A percentile compares a stretch with the other conserved stretches of the same genome.
Conservation (phyloP, 116 monocot genomes). For the Papilionanthe hybrid region DNA sequence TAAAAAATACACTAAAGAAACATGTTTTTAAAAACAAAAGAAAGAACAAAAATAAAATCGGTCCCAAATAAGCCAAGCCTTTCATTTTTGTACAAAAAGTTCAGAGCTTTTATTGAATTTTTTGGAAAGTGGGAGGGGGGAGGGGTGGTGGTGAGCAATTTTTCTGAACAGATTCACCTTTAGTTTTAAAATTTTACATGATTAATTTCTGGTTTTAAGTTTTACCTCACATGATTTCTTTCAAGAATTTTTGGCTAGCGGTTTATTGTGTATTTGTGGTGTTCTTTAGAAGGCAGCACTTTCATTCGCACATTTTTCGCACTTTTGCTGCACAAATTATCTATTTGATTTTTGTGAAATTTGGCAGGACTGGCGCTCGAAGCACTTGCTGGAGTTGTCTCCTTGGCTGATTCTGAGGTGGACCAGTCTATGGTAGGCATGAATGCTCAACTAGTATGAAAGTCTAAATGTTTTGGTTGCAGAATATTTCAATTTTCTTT, state of each 20-base stretch:
- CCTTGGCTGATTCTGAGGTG: slow-evolving; percentile 57
- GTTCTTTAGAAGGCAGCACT: not conserved
- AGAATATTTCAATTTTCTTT: not conserved
- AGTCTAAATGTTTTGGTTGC: not conserved
- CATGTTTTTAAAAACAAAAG: no score
- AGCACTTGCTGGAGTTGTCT: slow-evolving; percentile 80
- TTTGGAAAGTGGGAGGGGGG: not conserved
- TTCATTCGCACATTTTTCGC: not conserved
- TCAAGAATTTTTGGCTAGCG: not conserved
- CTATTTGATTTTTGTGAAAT: slow-evolving; percentile 1
- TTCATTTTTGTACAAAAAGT: not conserved
- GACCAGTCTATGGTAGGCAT: slow-evolving; percentile 76
- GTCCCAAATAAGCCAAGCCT: no score
- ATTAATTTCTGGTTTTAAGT: no score
- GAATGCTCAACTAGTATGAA: not conserved
- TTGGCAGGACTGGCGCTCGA: slow-evolving; percentile 80
- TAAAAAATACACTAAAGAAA: no score
- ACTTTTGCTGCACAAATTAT: not conserved
- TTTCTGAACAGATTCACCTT: not conserved
- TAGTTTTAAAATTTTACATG: not conserved
- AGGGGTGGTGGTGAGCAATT: not conserved
- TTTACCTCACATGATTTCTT: not conserved
- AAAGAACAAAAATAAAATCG: no score
- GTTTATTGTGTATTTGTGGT: not conserved
- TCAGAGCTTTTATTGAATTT: not conserved